phyloP scores from a whole-genome alignment of 345 rosid genomes.

The Populus simonii region DNA sequence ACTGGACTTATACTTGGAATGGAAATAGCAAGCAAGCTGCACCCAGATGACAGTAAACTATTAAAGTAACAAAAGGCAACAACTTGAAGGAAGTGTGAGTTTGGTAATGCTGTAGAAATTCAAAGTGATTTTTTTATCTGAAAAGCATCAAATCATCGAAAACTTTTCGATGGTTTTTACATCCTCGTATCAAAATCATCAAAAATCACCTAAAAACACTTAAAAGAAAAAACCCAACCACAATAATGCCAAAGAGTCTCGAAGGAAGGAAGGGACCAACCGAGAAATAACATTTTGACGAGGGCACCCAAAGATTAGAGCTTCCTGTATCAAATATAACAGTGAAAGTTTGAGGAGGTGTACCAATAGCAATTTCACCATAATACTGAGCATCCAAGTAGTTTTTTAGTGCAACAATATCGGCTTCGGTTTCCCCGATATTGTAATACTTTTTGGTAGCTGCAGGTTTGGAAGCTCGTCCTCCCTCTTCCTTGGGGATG shows the following conservation, averaged over 20 bases:
- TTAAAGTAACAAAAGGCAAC: background rate
- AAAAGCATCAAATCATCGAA: no score
- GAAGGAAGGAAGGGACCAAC: slow-evolving; percentile 2
- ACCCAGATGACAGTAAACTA: background rate
- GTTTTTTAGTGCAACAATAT: slow-evolving; percentile 16
- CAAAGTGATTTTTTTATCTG: no score
- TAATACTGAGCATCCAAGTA: slow-evolving; percentile 35
- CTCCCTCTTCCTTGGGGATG: slow-evolving; percentile 4
- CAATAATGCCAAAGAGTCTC: background rate
- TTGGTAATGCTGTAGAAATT: no score
- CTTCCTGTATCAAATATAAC: slow-evolving; percentile 36
- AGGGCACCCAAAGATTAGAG: slow-evolving; percentile 36
- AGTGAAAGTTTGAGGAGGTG: slow-evolving; percentile 30
- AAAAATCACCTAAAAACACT: background rate
- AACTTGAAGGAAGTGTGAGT: background rate
- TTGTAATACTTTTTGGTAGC: slow-evolving; percentile 8
- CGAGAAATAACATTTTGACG: slow-evolving; percentile 30
- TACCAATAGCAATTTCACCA: slow-evolving; percentile 32
- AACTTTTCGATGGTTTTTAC: no score
- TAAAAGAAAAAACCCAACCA: background rate
- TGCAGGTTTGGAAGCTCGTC: background rate
- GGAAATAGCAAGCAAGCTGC: slow-evolving; percentile 35
- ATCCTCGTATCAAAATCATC: no score
- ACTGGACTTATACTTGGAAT: slow-evolving; percentile 27
- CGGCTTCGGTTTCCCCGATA: background rate